Percentiles rank a stretch among this genome's conserved stretches.
These are phyloP conservation scores for Verticillium albo-atrum DNA, from an alignment of 2,329 filamentous ascomycete species.

Conservation along the genomic window DNA sequence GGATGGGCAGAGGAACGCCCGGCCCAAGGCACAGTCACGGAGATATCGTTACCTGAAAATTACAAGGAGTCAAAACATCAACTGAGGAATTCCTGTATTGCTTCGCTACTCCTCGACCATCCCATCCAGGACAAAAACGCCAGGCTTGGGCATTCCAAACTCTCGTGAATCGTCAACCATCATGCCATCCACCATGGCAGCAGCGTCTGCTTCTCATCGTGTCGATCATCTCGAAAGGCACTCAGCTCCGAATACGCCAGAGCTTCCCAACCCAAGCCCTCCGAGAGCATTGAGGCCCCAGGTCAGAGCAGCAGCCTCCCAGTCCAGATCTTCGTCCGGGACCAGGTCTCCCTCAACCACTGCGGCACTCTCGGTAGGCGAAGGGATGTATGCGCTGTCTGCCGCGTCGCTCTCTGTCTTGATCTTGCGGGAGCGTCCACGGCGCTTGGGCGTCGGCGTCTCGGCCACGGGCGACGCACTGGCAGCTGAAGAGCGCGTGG, in stretches of 20 bases:
- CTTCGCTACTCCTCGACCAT: background rate
- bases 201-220: background rate
- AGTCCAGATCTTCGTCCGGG: conserved; percentile 35
- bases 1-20: no score
- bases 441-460: conserved; percentile 11
- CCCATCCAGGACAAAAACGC: background rate
- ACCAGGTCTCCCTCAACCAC: conserved; percentile 35
- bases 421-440: conserved; percentile 20
- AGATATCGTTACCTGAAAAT: background rate
- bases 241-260: conserved; percentile 43
- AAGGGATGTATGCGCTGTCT: conserved; percentile 31
- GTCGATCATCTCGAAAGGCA: conserved; percentile 30
- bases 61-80: background rate
- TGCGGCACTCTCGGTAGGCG: conserved; percentile 22
- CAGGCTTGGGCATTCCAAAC: background rate
- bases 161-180: background rate
- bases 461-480: background rate
- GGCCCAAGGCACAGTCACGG: no score
- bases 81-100: background rate
- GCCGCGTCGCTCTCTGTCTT: conserved; percentile 17
- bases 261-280: conserved; percentile 38
- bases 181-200: background rate
- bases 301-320: conserved; percentile 40
- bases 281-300: conserved; percentile 40
- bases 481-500: background rate